Conservation (phyloP, 2,329 filamentous ascomycete genomes). For the Escovopsis weberi region DNA sequence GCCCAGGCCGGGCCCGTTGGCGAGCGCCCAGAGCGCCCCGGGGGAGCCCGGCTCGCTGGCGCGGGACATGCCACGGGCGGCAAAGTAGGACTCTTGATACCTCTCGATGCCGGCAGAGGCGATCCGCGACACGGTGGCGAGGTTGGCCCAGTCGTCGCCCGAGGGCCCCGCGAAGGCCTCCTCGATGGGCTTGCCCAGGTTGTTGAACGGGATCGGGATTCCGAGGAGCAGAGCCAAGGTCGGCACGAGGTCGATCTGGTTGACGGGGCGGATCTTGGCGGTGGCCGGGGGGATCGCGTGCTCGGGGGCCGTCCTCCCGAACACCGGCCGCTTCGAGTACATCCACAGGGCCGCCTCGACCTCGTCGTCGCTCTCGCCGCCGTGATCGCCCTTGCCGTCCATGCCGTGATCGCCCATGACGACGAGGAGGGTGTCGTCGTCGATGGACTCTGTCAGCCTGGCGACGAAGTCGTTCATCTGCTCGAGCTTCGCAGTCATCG, state of each 20-base stretch:
- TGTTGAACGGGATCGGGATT: constrained; percentile 91
- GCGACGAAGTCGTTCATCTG: constrained; percentile 81
- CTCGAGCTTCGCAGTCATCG: constrained; percentile 78
- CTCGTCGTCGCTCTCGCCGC: constrained; percentile 95
- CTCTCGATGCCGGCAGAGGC: constrained; percentile 74
- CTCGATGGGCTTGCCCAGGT: constrained; percentile 80
- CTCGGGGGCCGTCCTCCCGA: constrained; percentile 58
- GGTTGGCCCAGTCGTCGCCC: constrained; percentile 58
- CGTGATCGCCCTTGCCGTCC: constrained; percentile 93
- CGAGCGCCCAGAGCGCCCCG: constrained; percentile 32
- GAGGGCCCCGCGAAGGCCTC: constrained; percentile 70
- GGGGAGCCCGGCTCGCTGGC: constrained; percentile 21
- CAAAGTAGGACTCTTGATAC: constrained; percentile 75
- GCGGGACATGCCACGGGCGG: constrained; percentile 53
- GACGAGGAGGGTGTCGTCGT: constrained; percentile 75
- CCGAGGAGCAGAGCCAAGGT: constrained; percentile 80
- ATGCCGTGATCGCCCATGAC: constrained; percentile 99
- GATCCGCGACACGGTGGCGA: constrained; percentile 63
- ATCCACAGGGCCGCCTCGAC: constrained; percentile 94
- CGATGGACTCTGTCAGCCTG: constrained; percentile 54
- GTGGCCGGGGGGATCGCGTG: constrained; percentile 45
- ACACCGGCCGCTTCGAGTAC: constrained; percentile 80
- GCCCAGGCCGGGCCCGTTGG: constrained; percentile 25
- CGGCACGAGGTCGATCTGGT: constrained; percentile 90
- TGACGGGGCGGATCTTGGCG: constrained; percentile 61